These are phyloP conservation scores for Syzygium aqueum DNA, from an alignment of 345 rosid species.

Conservation along the genomic window DNA sequence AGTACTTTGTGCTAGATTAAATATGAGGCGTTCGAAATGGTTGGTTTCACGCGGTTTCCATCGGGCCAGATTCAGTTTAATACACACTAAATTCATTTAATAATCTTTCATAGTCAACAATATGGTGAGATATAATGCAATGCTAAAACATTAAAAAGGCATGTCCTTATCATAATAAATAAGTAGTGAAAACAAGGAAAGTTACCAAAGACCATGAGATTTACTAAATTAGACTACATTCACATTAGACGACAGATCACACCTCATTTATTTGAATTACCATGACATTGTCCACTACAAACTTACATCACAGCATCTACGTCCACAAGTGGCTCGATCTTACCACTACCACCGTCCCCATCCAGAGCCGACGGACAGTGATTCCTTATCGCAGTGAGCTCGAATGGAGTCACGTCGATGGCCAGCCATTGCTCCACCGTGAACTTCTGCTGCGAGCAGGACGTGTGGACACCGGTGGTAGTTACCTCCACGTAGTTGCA, in stretches of 20 bases:
- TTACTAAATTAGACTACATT: neutral
- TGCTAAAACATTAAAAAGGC: neutral
- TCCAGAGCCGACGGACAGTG: constrained; percentile 16
- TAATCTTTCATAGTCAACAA: neutral
- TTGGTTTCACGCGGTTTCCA: neutral
- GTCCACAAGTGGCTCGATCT: neutral
- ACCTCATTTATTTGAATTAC: neutral
- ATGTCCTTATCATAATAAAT: neutral
- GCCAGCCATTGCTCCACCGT: constrained; percentile 94
- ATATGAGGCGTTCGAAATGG: neutral
- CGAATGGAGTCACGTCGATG: constrained; percentile 44
- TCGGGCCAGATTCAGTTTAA: neutral
- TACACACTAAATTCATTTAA: neutral
- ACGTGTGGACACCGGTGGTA: constrained; percentile 41
- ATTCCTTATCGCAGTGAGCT: constrained; percentile 46
- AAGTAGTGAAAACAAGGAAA: neutral
- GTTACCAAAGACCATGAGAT: neutral
- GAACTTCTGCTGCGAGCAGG: constrained; percentile 48
- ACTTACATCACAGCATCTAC: neutral
- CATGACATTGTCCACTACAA: neutral
- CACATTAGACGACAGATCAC: neutral
- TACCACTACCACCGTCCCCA: neutral
- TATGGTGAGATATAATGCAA: neutral
- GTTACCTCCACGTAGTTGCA: constrained; percentile 78
- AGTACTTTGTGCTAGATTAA: neutral